These are phyloP conservation scores for Rhynchosporium agropyri DNA, from an alignment of 2,329 filamentous ascomycete species.

Conservation along the genomic window DNA sequence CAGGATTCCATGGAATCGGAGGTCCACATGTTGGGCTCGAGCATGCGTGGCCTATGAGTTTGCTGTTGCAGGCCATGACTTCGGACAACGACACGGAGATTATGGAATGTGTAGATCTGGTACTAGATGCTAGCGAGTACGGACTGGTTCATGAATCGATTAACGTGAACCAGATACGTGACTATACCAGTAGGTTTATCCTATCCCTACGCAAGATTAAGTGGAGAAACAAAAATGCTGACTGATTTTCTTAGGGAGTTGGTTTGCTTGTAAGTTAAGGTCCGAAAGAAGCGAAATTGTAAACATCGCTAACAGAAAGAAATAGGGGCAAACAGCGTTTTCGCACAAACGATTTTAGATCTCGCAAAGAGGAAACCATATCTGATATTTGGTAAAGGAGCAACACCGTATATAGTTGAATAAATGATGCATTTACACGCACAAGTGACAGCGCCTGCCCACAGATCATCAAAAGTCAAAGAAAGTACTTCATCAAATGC, in stretches of 20 bases:
- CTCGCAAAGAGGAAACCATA: constrained; percentile 86
- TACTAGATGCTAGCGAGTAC: constrained; percentile 73
- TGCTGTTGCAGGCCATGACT: constrained; percentile 90
- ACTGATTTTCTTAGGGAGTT: constrained; percentile 57
- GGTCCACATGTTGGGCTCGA: constrained; percentile 82
- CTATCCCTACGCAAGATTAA: not conserved
- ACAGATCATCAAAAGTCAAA: too few species aligned
- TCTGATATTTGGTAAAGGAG: constrained; percentile 73
- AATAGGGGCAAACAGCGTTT: constrained; percentile 87
- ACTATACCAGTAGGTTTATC: constrained; percentile 67
- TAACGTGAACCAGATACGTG: constrained; percentile 68
- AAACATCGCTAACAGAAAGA: not conserved
- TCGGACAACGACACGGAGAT: constrained; percentile 85
- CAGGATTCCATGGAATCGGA: constrained; percentile 83
- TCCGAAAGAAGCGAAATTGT: not conserved
- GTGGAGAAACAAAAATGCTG: not conserved
- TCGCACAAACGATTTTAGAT: constrained; percentile 89
- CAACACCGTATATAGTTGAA: constrained; percentile 56
- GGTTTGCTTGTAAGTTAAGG: constrained; percentile 73
- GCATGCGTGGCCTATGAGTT: constrained; percentile 96
- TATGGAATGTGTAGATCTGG: constrained; percentile 67
- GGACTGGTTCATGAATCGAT: constrained; percentile 93
- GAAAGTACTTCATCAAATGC: too few species aligned
- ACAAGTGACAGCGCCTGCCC: too few species aligned
- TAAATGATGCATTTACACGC: not conserved